Evolutionary conservation across 495 filamentous ascomycete species (phyloP), one percentile per base, ranked within the genome.

Genomic region (Lasiosphaeria ovina): DNA sequence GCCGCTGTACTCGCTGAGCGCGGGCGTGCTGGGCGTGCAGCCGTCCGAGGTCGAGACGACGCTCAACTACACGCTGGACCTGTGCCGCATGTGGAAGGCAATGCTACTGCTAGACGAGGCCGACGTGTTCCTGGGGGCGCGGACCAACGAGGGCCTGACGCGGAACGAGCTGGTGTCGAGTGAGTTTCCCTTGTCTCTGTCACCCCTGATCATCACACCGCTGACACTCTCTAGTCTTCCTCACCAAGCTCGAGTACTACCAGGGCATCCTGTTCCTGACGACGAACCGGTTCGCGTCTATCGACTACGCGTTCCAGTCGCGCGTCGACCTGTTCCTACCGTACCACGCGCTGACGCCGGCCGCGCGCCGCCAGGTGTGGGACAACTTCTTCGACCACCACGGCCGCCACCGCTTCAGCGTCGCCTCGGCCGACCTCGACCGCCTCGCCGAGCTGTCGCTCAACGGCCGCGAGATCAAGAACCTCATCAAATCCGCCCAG

Each of bases 171-270:
- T 81, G 3, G 76, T 81, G 3, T 75, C 76, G 34, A 71, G 60
- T 71, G 47, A 24, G 54, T 42, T 11, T 10, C 1, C 12, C 5
- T 10, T 57, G 1, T 44, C n/a, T n/a, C 34, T 32, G 10, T 35
- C 24, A 44, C 8, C 57, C 36, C 4, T 42, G 51, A 17, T 31
- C 38, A 6, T 40, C 38, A 40, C 38, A 6, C 24, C 10, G 35
- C 54, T 54, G 9, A 53, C 57, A 14, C 31, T 1, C 24, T 17
- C 7, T 81, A 66, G 72, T 82, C 47, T 83, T 84, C 62, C 74
- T 84, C 40, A 72, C 79, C 51, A 76, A 76, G 64, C 68, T 85
- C 6, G 81, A 85, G 64, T 83, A 83, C 71, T 83, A 84, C 53
- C 70, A 77, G 44, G 79, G 79, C 34, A 77, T 81, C 48, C 65